These are phyloP conservation scores for Aspergillus sp. DNA, from an alignment of 2,329 filamentous ascomycete species.

Conservation along the genomic window DNA sequence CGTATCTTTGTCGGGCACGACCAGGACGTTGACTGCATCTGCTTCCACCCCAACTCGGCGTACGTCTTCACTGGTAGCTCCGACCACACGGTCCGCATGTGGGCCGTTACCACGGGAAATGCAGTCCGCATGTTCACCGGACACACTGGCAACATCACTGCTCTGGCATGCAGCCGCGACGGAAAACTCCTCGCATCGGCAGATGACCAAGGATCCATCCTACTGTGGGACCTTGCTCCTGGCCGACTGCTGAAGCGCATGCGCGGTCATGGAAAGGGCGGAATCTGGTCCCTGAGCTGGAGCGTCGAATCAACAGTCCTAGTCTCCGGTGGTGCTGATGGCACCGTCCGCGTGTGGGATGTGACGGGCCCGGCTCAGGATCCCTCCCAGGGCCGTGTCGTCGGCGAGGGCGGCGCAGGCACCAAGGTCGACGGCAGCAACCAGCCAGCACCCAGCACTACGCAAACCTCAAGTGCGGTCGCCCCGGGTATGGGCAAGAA, in stretches of 20 bases:
- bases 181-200: conserved; percentile 90
- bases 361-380: conserved; percentile 70
- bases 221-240: conserved; percentile 91
- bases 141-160: conserved; percentile 82
- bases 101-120: conserved; percentile 84
- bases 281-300: conserved; percentile 91
- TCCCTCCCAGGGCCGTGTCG: conserved; percentile 55
- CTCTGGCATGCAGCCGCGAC: conserved; percentile 80
- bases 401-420: conserved; percentile 51
- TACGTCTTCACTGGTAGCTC: conserved; percentile 93
- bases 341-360: conserved; percentile 93
- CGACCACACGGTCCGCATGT: conserved; percentile 96
- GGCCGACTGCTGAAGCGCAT: conserved; percentile 87
- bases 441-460: conserved; percentile 45
- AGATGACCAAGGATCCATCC: conserved; percentile 83
- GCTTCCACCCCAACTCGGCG: conserved; percentile 91
- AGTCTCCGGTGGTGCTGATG: conserved; percentile 86
- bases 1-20: conserved; percentile 91
- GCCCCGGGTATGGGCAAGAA: conserved; percentile 57
- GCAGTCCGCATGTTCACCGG: conserved; percentile 91
- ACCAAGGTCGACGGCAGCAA: conserved; percentile 55
- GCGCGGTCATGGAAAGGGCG: conserved; percentile 88
- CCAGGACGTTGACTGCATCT: conserved; percentile 84
- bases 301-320: conserved; percentile 89
- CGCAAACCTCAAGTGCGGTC: conserved; percentile 48